phyloP scores from a whole-genome alignment of 2,329 filamentous ascomycete species.

The Elsinoe perseae region DNA sequence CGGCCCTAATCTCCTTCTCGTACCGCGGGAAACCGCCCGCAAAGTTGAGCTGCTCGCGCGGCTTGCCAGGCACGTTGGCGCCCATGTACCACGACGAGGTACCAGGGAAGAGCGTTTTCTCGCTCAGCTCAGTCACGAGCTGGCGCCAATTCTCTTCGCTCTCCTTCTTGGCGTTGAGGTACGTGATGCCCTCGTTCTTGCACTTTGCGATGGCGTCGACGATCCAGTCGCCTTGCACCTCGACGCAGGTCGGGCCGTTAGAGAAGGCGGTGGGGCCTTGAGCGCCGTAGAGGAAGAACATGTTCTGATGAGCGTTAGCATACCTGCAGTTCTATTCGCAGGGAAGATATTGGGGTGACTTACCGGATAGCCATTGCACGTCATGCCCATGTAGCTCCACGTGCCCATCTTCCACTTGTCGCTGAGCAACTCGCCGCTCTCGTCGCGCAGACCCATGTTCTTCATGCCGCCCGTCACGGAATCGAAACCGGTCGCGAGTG shows the following conservation, averaged over 20 bases:
- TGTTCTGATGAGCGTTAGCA: slow-evolving; percentile 15
- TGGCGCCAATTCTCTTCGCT: slow-evolving; percentile 37
- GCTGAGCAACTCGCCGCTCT: slow-evolving; percentile 31
- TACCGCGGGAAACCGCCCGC: slow-evolving; percentile 37
- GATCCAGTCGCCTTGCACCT: slow-evolving; percentile 40
- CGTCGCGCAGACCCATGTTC: slow-evolving; percentile 30
- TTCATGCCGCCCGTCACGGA: slow-evolving; percentile 41
- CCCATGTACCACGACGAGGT: slow-evolving; percentile 40
- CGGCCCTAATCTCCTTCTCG: slow-evolving; percentile 33
- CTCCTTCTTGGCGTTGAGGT: slow-evolving; percentile 35
- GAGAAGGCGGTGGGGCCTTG: slow-evolving; percentile 42
- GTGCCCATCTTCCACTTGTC: slow-evolving; percentile 40
- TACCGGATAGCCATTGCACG: slow-evolving; percentile 31
- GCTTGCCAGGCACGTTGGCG: slow-evolving; percentile 41
- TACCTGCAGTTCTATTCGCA: neutral
- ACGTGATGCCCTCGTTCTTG: slow-evolving; percentile 32
- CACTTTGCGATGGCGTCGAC: slow-evolving; percentile 36
- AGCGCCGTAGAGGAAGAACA: slow-evolving; percentile 36
- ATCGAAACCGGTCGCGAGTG: slow-evolving; percentile 42
- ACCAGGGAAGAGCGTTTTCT: slow-evolving; percentile 36
- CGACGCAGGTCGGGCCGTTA: slow-evolving; percentile 40
- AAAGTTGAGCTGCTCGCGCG: slow-evolving; percentile 39
- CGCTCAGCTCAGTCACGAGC: slow-evolving; percentile 34
- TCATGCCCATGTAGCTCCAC: slow-evolving; percentile 39
- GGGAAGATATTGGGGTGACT: neutral